phyloP scores from a whole-genome alignment of 345 rosid species.

The Cardiospermum halicacabum region DNA sequence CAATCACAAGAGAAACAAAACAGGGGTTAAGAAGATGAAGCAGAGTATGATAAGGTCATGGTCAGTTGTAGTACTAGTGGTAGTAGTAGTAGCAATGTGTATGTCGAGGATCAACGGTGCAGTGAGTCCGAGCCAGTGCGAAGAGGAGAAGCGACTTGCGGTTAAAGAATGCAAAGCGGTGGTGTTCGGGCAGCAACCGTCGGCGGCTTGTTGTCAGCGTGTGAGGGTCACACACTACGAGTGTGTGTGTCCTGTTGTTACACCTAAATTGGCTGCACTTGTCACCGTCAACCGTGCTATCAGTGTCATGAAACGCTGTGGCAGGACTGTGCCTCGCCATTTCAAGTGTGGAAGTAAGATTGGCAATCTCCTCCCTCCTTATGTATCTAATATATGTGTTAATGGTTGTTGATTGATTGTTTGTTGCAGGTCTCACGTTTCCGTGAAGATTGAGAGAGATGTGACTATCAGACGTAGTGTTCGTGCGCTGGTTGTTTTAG shows the following conservation, averaged over 20 bases:
- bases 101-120: background rate
- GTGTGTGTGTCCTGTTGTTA: background rate
- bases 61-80: background rate
- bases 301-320: conserved; percentile 1
- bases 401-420: background rate
- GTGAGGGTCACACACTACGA: conserved; percentile 5
- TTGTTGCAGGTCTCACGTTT: background rate
- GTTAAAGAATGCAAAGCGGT: conserved; percentile 9
- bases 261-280: conserved; percentile 9
- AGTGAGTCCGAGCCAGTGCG: conserved; percentile 15
- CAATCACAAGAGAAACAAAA: background rate
- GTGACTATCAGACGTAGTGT: too few relatives aligned
- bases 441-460: background rate
- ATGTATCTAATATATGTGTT: background rate
- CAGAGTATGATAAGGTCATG: background rate
- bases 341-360: conserved; percentile 17
- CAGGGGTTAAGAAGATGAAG: background rate
- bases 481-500: background rate
- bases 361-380: background rate
- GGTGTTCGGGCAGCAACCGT: conserved; percentile 11
- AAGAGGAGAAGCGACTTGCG: conserved; percentile 14
- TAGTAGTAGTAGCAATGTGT: background rate
- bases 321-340: conserved; percentile 9
- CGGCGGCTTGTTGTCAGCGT: conserved; percentile 11
- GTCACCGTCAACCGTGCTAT: background rate